Evolutionary conservation across 495 filamentous ascomycete species (phyloP).

Genomic region (Glonium stellatum): DNA sequence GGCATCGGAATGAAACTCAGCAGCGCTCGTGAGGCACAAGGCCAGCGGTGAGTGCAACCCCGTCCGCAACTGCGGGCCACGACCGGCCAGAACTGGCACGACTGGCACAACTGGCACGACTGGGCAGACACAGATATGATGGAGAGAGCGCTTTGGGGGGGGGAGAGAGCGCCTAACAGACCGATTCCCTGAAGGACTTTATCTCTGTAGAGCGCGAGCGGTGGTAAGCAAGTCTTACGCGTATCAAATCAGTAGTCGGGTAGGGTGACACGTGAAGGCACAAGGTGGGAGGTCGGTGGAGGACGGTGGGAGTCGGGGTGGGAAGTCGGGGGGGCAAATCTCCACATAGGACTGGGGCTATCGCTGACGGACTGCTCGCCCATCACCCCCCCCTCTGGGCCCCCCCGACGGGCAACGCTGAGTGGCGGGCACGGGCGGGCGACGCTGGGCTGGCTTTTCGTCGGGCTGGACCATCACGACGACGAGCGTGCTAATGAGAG

Average conservation of each 20-base stretch:
- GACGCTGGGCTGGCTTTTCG: neutral
- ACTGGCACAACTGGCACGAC: too few species aligned
- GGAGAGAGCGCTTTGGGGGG: too few species aligned
- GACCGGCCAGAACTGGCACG: neutral
- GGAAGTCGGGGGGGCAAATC: neutral
- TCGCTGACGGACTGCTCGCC: too few species aligned
- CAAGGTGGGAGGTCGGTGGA: neutral
- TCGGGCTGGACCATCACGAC: too few species aligned
- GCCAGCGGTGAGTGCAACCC: neutral
- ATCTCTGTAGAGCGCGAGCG: neutral
- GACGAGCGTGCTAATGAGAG: too few species aligned
- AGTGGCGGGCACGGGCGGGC: neutral
- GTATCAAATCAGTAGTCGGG: neutral
- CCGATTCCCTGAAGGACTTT: neutral
- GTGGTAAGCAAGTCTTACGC: neutral
- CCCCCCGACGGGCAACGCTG: neutral
- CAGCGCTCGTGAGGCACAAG: neutral
- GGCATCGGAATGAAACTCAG: conserved; percentile 2
- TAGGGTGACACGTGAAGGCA: neutral
- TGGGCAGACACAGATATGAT: too few species aligned
- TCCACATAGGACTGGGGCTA: neutral
- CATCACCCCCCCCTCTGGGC: too few species aligned
- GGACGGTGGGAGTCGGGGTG: too few species aligned
- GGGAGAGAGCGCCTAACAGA: too few species aligned
- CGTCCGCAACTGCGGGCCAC: neutral